Conservation (phyloP, 2,329 filamentous ascomycete species). For the Sclerotinia glacialis region DNA sequence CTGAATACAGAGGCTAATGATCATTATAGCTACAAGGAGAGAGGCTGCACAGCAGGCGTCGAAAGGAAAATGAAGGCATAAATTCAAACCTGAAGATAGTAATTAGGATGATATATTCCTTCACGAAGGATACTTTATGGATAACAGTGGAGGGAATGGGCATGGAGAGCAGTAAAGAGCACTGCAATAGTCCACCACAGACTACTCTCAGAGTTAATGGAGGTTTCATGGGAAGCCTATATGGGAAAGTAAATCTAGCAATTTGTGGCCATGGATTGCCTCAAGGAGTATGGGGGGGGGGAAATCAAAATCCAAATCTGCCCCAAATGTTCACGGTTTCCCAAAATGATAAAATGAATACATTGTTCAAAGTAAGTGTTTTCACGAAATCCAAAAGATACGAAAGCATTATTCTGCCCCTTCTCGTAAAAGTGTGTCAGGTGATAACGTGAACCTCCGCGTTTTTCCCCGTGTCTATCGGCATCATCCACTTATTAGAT, state of each 20-base stretch:
- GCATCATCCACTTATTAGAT: not conserved
- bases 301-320: not conserved
- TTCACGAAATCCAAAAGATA: not conserved
- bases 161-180: not conserved
- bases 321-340: not conserved
- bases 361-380: not conserved
- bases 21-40: conserved; percentile 35
- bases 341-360: not conserved
- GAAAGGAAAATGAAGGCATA: conserved; percentile 46
- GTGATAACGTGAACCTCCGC: conserved; percentile 2
- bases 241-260: not conserved
- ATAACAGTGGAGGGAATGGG: not conserved
- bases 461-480: not conserved
- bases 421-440: not conserved
- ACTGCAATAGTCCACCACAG: not conserved
- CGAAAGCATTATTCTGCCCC: not conserved
- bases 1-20: conserved; percentile 23
- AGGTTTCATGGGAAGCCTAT: not conserved
- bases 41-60: conserved; percentile 51
- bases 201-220: not conserved
- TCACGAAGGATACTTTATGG: not conserved
- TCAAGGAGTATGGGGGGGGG: not conserved
- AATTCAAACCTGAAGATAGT: not conserved
- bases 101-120: not conserved
- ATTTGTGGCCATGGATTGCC: not conserved